Base-by-base conservation (phyloP, 2,329 filamentous ascomycete species). In the Pestalotiopsis sp. region DNA sequence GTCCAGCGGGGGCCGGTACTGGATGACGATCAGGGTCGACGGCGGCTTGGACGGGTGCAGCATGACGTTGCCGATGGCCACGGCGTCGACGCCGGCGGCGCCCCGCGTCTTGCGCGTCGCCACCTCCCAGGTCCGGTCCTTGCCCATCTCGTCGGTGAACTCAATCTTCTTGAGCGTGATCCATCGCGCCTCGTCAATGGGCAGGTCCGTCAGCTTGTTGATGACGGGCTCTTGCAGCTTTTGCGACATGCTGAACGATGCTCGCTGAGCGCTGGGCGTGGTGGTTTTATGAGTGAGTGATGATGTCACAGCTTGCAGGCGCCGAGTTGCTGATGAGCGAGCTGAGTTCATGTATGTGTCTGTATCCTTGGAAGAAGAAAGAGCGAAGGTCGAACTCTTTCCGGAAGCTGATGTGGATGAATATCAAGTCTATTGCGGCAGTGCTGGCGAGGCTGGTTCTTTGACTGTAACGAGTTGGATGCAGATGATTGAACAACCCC, bases 31-130 rank as follows among this genome's bases (percentile, higher is more conserved):
- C 23, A 87, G 70, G 4, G 85, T 82, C n/a, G 84, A 79, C 0
- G 83, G 80, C 56, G 78, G 76, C 67, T 79, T 80, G n/a, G 76
- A 75, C 3, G 82, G 79, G 67, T 83, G 83, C 59, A 85, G 77
- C 2, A 91, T 81, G 70, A 91, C 83, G 66, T 89, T 89, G 66
- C 88, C 85, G 70, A 91, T 89, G 63, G 88, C 87, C 4, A 91
- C 88, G 59, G 87, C 88, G 72, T 91, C 89, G 68, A 90, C 86
- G 69, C 83, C 85, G 3, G 82, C 79, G 1, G 84, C 83, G 13
- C 83, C 82, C 25, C 88, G 84, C 0, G 88, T 91, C 70, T 85
- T 84, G 67, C 89, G 87, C 70, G 86, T 83, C 3, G 86, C 87
- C 3, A 86, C 86, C 75, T 91, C 89, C 88, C 88, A 91, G 3